These are phyloP conservation scores for Lonicera japonica DNA, from an alignment of 129 eudicot species.

Conservation along the genomic window DNA sequence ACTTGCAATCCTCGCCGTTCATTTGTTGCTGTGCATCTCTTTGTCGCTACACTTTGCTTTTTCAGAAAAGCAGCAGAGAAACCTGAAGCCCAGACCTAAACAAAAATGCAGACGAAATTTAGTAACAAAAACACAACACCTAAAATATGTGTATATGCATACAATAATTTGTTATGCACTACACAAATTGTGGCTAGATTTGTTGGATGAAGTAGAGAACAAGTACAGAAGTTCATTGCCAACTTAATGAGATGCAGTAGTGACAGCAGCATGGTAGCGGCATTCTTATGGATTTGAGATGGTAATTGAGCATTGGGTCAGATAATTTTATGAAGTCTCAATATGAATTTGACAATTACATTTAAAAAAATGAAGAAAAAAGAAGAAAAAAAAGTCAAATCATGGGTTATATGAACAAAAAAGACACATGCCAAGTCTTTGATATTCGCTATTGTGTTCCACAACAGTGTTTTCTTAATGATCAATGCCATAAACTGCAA, in stretches of 20 bases:
- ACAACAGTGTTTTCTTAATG: not conserved
- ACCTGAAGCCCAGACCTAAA: constrained; percentile 95
- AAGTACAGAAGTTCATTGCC: not conserved
- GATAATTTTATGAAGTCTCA: no score
- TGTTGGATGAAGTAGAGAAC: not conserved
- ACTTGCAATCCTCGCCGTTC: constrained; percentile 13
- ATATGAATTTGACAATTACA: not conserved
- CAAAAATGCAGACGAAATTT: not conserved
- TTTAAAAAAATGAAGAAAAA: not conserved
- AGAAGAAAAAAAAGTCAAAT: no score
- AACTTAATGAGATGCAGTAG: not conserved
- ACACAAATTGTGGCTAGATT: no score
- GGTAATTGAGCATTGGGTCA: not conserved
- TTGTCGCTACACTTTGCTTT: constrained; percentile 75
- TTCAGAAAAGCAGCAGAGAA: constrained; percentile 96
- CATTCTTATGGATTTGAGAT: not conserved
- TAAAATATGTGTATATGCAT: no score
- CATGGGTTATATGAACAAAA: no score
- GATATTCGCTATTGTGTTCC: not conserved
- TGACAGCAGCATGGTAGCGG: not conserved
- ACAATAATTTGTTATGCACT: no score
- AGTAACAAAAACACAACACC: not conserved
- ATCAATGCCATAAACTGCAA: not conserved
- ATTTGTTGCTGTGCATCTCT: constrained; percentile 25
- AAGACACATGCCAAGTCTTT: no score